Evolutionary conservation across 2,329 filamentous ascomycete species (phyloP), one percentile per base, ranked within the genome.

Genomic region (Pyrenochaeta sp.): DNA sequence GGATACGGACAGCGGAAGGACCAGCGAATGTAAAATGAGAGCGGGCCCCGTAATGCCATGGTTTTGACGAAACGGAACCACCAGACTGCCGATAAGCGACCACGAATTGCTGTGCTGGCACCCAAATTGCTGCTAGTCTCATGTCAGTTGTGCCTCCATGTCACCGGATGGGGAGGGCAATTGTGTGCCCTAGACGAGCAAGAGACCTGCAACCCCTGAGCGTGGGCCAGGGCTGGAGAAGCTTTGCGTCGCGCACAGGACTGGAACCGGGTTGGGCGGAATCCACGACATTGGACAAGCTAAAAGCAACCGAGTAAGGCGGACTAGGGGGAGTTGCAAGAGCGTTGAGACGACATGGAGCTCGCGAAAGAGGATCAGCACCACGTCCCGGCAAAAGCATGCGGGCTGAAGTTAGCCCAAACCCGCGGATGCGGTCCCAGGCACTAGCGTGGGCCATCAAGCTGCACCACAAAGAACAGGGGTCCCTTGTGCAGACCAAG

Each of bases 1-100:
- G 71, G 69, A 71, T 74, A 72, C 64, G 56, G 63, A 71, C 68
- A 72, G 69, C 66, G 70, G 69, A 69, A 65, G 66, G 66, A 67
- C 64, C 66, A 69, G 66, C 66, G 54, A 68, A 67, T 64, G 62
- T 66, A 56, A 27, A 27, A 64, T 65, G 62, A 63, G 53, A 62
- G 67, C 57, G 65, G 66, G 63, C 56, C 23, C 64, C 60, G 52
- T 59, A 60, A 64, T 63, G 61, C 55, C 63, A 68, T 64, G 54
- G 59, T 51, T 59, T 48, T 49, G 51, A 61, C 63, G 54, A 63
- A 68, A 58, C 64, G 61, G 52, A 60, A 52, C 52, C 64, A 66
- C 55, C 49, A 49, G 54, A 54, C 51, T 62, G 58, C 61, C 61
- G 63, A 64, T 66, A 65, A 61, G 62, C 66, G 63, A 63, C 61